Evolutionary conservation across 768 basidiomycete genomes (phyloP).

Genomic region (Agrocybe chaxingu): DNA sequence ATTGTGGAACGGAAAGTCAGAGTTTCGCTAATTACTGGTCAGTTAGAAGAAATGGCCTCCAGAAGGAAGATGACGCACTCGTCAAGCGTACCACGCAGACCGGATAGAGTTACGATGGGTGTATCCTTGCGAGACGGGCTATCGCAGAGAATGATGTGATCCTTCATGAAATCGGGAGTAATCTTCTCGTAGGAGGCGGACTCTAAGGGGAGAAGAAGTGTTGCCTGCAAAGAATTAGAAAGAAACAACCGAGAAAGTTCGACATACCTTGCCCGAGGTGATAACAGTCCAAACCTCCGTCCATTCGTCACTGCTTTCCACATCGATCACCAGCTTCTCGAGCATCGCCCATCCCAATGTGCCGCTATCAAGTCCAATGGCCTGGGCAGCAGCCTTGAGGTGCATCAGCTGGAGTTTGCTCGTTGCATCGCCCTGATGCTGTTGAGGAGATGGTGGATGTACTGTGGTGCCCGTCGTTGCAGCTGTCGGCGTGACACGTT

Average conservation of each 20-base stretch:
- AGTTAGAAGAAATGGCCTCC: constrained; percentile 1
- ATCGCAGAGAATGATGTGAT: constrained; percentile 76
- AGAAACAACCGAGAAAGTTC: background rate
- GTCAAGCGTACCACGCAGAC: constrained; percentile 68
- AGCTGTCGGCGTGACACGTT: constrained; percentile 45
- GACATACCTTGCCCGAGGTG: constrained; percentile 59
- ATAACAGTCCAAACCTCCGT: constrained; percentile 63
- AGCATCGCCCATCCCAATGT: constrained; percentile 77
- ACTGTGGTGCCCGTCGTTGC: constrained; percentile 49
- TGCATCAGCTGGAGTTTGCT: constrained; percentile 69
- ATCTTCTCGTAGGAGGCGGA: constrained; percentile 51
- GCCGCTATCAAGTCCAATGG: constrained; percentile 58
- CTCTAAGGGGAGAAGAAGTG: constrained; percentile 75
- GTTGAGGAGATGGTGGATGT: constrained; percentile 42
- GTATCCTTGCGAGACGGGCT: constrained; percentile 41
- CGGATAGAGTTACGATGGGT: constrained; percentile 75
- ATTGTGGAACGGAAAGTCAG: constrained; percentile 43
- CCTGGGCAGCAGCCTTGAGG: constrained; percentile 70
- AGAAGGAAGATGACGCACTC: constrained; percentile 40
- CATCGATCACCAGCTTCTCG: constrained; percentile 57
- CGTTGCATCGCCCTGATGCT: constrained; percentile 56
- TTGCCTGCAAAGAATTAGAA: constrained; percentile 48
- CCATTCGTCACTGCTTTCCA: constrained; percentile 62
- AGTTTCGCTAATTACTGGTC: constrained; percentile 27
- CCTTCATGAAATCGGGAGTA: constrained; percentile 73